Evolutionary conservation across 441 rosid species (phyloP).

Genomic region (Geranium incanum): DNA sequence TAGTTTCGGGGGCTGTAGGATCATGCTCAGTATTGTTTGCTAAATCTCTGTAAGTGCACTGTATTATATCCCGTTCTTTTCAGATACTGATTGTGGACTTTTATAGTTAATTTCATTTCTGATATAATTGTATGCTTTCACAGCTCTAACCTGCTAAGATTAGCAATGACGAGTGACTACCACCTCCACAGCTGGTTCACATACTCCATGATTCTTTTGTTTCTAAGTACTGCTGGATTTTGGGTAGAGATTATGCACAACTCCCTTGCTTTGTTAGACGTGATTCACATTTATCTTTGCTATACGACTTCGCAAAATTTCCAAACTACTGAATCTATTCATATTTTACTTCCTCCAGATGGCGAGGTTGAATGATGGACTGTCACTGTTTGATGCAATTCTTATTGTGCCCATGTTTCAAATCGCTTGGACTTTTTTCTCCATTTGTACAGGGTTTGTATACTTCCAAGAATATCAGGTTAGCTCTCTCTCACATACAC

Average conservation of each 20-base stretch:
- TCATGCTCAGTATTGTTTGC: constrained; percentile 95
- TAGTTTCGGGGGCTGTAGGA: constrained; percentile 94
- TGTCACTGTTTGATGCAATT: constrained; percentile 88
- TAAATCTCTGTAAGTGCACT: constrained; percentile 78
- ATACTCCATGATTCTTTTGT: constrained; percentile 83
- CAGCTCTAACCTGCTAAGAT: constrained; percentile 79
- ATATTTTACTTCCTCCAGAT: constrained; percentile 43
- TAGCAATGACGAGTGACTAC: constrained; percentile 83
- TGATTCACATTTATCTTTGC: neutral
- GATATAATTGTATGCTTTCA: constrained; percentile 14
- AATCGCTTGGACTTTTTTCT: constrained; percentile 98
- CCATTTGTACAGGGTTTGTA: constrained; percentile 93
- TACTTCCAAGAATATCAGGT: constrained; percentile 99
- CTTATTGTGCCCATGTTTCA: constrained; percentile 99
- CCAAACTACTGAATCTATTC: constrained; percentile 12
- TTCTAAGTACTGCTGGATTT: constrained; percentile 94
- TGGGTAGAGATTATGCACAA: constrained; percentile 49
- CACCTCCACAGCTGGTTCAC: constrained; percentile 93
- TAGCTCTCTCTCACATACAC: constrained; percentile 4
- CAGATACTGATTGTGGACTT: constrained; percentile 1
- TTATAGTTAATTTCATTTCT: constrained; percentile 16
- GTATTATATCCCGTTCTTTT: constrained; percentile 10
- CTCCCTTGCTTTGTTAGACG: neutral
- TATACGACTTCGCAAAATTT: constrained; percentile 14
- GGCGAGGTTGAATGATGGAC: constrained; percentile 91